phyloP scores from a whole-genome alignment of 1,139 yeast genomes.

The Yamadazyma kanchanaburiensis region DNA sequence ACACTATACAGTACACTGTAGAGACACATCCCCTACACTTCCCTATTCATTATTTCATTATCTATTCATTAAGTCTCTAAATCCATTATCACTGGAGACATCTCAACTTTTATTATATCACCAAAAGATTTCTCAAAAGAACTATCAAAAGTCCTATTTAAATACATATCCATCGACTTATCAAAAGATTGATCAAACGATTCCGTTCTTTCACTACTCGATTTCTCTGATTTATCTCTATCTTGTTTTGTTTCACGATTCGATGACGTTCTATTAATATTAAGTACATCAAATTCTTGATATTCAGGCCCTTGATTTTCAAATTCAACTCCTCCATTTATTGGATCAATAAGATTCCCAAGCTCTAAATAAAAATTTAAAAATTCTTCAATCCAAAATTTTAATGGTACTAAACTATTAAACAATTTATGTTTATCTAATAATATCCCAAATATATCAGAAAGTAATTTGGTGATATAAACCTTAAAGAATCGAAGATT shows the following conservation, averaged over 20 bases:
- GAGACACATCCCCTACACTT: too few relatives aligned
- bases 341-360: conserved; percentile 5
- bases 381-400: conserved; percentile 9
- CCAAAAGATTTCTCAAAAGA: conserved; percentile 8
- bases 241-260: neutral
- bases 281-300: conserved; percentile 3
- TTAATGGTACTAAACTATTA: conserved; percentile 3
- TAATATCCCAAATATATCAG: conserved; percentile 3
- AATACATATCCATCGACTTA: conserved; percentile 5
- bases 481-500: conserved; percentile 5
- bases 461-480: conserved; percentile 2
- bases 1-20: too few relatives aligned
- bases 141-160: conserved; percentile 5
- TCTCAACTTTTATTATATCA: conserved; percentile 5
- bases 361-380: conserved; percentile 7
- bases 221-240: neutral
- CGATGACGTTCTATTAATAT: neutral
- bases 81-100: conserved; percentile 4
- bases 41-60: too few relatives aligned
- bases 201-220: conserved; percentile 5
- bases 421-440: conserved; percentile 1
- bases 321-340: neutral
- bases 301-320: conserved; percentile 7
- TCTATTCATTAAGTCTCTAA: too few relatives aligned
- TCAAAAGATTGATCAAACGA: conserved; percentile 5